A percentile compares a stretch with the other conserved stretches of the same genome.
phyloP scores from a whole-genome alignment of 805 yeast genomes.

The Tetrapisispora nanseiensis region DNA sequence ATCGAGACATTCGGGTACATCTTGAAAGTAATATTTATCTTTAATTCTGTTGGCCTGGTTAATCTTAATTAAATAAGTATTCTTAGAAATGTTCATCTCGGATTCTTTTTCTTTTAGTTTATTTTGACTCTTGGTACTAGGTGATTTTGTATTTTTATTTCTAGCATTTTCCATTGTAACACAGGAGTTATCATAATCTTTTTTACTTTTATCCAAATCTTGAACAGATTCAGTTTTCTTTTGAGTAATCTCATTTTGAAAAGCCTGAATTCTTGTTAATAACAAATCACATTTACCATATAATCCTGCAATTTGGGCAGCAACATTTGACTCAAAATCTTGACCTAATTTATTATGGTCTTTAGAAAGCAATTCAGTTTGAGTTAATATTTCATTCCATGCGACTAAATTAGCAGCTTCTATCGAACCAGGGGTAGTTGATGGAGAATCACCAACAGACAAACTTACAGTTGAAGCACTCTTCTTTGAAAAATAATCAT shows the following conservation, averaged over 20 bases:
- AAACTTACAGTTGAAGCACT: slow-evolving; percentile 56
- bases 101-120: slow-evolving; percentile 52
- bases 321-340: slow-evolving; percentile 51
- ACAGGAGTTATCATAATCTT: slow-evolving; percentile 73
- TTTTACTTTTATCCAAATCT: slow-evolving; percentile 38
- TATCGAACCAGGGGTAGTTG: slow-evolving; percentile 87
- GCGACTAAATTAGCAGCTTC: slow-evolving; percentile 81
- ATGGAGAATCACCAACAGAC: slow-evolving; percentile 86
- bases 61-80: slow-evolving; percentile 69
- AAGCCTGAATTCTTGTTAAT: slow-evolving; percentile 44
- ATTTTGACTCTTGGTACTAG: slow-evolving; percentile 37
- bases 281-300: slow-evolving; percentile 45
- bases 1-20: slow-evolving; percentile 83
- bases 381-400: slow-evolving; percentile 81
- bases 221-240: slow-evolving; percentile 29
- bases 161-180: slow-evolving; percentile 72
- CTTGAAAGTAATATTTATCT: slow-evolving; percentile 88
- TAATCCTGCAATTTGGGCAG: slow-evolving; percentile 49
- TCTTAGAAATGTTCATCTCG: slow-evolving; percentile 85
- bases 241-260: slow-evolving; percentile 48
- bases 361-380: slow-evolving; percentile 69
- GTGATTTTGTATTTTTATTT: slow-evolving; percentile 55
- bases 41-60: slow-evolving; percentile 82
- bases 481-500: slow-evolving; percentile 66
- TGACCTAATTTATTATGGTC: slow-evolving; percentile 51